Evolutionary conservation across 2,329 filamentous ascomycete genomes (phyloP).

Genomic region (Zalaria sp.): DNA sequence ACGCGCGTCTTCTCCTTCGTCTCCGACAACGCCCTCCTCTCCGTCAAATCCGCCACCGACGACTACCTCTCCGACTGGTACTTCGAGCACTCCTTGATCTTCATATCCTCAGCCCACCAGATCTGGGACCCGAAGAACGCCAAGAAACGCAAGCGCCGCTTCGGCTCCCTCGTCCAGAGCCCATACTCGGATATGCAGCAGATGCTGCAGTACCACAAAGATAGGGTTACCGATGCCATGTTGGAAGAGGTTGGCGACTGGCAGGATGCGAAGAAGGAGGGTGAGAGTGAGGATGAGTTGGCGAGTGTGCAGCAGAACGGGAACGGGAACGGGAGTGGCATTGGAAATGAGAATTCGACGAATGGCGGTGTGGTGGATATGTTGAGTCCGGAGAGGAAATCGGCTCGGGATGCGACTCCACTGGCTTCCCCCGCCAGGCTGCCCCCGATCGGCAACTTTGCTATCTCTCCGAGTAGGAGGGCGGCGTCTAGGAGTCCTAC

Average conservation of each 20-base stretch:
- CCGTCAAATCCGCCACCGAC: conserved; percentile 49
- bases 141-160: conserved; percentile 41
- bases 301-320: neutral
- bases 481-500: too few species aligned
- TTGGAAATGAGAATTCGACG: too few species aligned
- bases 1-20: conserved; percentile 71
- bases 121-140: conserved; percentile 55
- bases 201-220: conserved; percentile 41
- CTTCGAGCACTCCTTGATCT: conserved; percentile 64
- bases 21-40: conserved; percentile 56
- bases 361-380: too few species aligned
- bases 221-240: conserved; percentile 35
- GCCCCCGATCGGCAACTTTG: too few species aligned
- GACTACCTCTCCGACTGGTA: conserved; percentile 79
- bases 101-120: conserved; percentile 58
- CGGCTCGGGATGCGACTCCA: too few species aligned
- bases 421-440: too few species aligned
- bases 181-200: conserved; percentile 33
- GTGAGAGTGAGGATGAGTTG: conserved; percentile 3
- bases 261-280: conserved; percentile 5
- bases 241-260: conserved; percentile 25
- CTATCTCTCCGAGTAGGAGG: too few species aligned
- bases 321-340: too few species aligned
- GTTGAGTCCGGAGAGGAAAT: too few species aligned
- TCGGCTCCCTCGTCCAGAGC: conserved; percentile 38